Conservation (phyloP, 2,329 filamentous ascomycete genomes). For the Chrysoporthe cubensis region DNA sequence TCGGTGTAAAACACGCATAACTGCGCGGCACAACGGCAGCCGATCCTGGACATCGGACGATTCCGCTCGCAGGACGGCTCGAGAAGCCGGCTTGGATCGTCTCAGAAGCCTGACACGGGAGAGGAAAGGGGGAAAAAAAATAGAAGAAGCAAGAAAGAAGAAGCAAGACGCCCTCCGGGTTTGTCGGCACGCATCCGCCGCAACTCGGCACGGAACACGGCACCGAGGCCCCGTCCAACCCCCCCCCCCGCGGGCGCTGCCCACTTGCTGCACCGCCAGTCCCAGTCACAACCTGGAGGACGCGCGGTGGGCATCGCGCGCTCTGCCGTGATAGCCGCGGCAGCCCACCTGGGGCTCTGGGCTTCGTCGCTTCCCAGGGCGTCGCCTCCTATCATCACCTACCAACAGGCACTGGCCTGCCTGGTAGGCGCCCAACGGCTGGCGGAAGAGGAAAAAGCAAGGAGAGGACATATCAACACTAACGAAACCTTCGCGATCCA, state of each 20-base stretch:
- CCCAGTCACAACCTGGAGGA: background rate
- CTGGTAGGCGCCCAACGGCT: background rate
- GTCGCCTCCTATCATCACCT: background rate
- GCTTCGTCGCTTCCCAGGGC: too few species aligned
- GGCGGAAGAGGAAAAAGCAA: background rate
- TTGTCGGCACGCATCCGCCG: background rate
- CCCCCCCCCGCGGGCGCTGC: too few species aligned
- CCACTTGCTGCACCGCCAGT: background rate
- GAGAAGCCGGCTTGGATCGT: too few species aligned
- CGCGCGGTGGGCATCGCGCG: background rate
- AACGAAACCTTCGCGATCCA: background rate
- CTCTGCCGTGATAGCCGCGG: conserved; percentile 2
- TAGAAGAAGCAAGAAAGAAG: background rate
- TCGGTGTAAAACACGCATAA: too few species aligned
- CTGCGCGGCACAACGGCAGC: too few species aligned
- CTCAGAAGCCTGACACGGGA: too few species aligned
- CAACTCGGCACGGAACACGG: conserved; percentile 11
- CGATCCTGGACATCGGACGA: too few species aligned
- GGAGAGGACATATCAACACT: background rate
- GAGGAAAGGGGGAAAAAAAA: background rate
- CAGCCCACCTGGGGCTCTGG: background rate
- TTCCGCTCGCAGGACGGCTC: too few species aligned
- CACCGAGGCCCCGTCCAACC: background rate
- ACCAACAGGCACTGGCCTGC: background rate
- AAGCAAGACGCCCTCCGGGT: background rate